These are phyloP conservation scores for Purshia tridentata DNA, from an alignment of 306 rosid species.

Conservation along the genomic window DNA sequence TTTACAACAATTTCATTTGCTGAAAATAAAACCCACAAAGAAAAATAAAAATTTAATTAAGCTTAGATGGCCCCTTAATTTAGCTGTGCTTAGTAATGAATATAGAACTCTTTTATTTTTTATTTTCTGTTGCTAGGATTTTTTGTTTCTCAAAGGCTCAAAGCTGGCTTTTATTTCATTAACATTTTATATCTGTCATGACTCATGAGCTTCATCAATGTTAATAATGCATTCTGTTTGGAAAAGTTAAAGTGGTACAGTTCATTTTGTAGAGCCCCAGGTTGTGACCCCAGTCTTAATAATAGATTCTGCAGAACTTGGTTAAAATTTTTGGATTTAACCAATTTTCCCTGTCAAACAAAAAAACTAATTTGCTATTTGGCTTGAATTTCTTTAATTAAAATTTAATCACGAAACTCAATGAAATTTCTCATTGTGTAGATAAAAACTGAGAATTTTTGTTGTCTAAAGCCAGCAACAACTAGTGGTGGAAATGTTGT, in stretches of 20 bases:
- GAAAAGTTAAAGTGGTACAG: not conserved
- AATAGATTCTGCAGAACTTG: not conserved
- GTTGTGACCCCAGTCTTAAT: not conserved
- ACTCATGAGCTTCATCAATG: not conserved
- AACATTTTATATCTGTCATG: not conserved
- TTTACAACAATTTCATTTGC: slow-evolving; percentile 28
- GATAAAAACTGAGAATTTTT: not conserved
- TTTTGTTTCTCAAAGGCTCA: not conserved
- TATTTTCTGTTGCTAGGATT: slow-evolving; percentile 16
- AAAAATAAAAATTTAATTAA: slow-evolving; percentile 17
- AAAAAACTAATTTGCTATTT: no score
- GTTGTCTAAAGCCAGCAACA: not conserved
- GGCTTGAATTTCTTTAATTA: not conserved
- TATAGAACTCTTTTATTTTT: slow-evolving; percentile 29
- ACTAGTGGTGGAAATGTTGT: not conserved
- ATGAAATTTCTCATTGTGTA: not conserved
- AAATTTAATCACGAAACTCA: not conserved
- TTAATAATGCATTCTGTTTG: not conserved
- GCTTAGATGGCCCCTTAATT: slow-evolving; percentile 8
- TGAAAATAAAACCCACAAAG: slow-evolving; percentile 28
- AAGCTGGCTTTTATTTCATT: not conserved
- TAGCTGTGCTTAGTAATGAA: slow-evolving; percentile 26
- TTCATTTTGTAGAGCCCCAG: not conserved
- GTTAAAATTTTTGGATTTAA: no score
- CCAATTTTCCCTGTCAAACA: no score